Conservation (phyloP, 345 rosid species). For the Rhodamnia rubescens region DNA sequence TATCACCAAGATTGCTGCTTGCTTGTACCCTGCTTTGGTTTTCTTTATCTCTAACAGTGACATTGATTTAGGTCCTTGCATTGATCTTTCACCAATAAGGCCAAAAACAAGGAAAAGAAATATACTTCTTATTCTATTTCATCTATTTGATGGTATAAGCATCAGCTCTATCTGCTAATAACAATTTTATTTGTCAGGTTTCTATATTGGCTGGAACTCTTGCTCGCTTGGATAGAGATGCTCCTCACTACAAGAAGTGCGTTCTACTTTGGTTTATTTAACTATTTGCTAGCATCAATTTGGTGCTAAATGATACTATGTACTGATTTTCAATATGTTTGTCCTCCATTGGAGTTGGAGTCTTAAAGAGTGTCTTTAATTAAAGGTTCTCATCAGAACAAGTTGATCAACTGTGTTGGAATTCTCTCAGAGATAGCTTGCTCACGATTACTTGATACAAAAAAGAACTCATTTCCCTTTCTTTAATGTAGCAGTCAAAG, state of each 20-base stretch:
- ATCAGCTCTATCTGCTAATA: background rate
- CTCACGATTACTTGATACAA: background rate
- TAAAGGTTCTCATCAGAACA: background rate
- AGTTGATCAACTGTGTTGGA: background rate
- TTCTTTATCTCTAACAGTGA: background rate
- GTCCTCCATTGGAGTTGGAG: background rate
- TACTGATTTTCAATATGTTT: background rate
- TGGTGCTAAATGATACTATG: background rate
- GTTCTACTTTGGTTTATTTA: conserved; percentile 3
- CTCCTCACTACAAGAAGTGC: conserved; percentile 82
- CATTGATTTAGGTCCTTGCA: background rate
- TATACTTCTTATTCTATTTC: background rate
- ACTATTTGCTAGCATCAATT: background rate
- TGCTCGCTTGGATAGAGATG: conserved; percentile 96
- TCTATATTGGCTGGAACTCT: conserved; percentile 94
- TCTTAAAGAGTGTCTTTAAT: background rate
- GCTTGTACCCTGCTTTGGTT: background rate
- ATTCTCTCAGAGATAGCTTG: background rate
- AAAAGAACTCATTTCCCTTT: background rate
- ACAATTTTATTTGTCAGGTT: conserved; percentile 41
- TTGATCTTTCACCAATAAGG: background rate
- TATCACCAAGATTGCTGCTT: background rate
- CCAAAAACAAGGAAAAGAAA: background rate
- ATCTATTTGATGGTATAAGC: background rate
- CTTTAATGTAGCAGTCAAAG: background rate